Evolutionary conservation across 2,329 filamentous ascomycete species (phyloP).

Genomic region (Stemphylium lycopersici): DNA sequence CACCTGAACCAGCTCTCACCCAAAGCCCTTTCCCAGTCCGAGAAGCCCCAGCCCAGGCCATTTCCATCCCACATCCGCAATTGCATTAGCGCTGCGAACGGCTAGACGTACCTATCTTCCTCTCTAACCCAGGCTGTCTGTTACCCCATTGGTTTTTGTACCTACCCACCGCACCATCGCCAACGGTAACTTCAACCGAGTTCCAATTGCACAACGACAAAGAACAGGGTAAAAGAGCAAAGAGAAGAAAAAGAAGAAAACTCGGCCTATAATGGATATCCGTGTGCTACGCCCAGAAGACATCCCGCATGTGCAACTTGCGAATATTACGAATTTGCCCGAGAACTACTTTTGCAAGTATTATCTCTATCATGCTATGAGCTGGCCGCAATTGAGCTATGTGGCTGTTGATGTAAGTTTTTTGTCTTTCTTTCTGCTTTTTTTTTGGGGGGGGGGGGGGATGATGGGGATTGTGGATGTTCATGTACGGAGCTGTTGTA

Average conservation of each 20-base stretch:
- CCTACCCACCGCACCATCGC: not conserved
- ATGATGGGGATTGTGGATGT: not conserved
- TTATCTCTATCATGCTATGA: slow-evolving; percentile 98
- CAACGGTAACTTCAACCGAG: not conserved
- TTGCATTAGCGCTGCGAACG: slow-evolving; percentile 5
- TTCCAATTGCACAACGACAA: not conserved
- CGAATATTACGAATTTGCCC: slow-evolving; percentile 97
- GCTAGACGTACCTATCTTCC: not conserved
- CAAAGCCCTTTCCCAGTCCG: not conserved
- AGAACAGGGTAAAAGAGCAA: not conserved
- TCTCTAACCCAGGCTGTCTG: too few species aligned
- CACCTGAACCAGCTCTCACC: slow-evolving; percentile 2
- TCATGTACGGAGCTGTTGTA: too few species aligned
- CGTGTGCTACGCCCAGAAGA: slow-evolving; percentile 81
- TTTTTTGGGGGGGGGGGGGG: too few species aligned
- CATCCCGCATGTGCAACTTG: slow-evolving; percentile 92
- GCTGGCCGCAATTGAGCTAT: slow-evolving; percentile 96
- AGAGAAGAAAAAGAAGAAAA: not conserved
- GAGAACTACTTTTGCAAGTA: slow-evolving; percentile 99
- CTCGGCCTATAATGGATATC: slow-evolving; percentile 75
- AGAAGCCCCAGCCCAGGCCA: not conserved
- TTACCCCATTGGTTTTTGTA: too few species aligned
- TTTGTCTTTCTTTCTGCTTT: not conserved
- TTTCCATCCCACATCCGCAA: not conserved
- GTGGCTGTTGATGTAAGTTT: slow-evolving; percentile 80